Evolutionary conservation across 371 early-diverging fungal genomes (phyloP).

Genomic region (Mortierella sp.): DNA sequence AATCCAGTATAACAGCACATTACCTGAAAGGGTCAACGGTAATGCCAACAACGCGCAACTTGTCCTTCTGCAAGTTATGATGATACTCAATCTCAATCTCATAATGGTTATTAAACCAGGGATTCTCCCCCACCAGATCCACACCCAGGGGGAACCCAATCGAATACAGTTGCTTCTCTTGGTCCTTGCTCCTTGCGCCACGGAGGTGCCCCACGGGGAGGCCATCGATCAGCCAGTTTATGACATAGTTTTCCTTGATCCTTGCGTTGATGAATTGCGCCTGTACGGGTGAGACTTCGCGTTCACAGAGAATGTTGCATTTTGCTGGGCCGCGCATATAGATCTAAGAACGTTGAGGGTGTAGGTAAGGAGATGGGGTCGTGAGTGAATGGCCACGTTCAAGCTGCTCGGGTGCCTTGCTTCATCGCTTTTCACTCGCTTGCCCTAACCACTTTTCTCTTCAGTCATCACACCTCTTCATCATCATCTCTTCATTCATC

Average conservation of each 20-base stretch:
- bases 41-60: constrained; percentile 92
- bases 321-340: constrained; percentile 67
- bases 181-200: constrained; percentile 62
- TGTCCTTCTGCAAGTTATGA: constrained; percentile 62
- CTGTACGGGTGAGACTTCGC: constrained; percentile 76
- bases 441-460: too few relatives aligned
- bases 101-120: constrained; percentile 89
- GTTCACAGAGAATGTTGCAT: constrained; percentile 78
- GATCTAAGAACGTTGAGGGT: constrained; percentile 58
- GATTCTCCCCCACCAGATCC: constrained; percentile 14
- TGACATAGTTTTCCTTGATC: constrained; percentile 85
- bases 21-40: constrained; percentile 80
- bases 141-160: constrained; percentile 86
- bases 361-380: neutral
- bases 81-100: constrained; percentile 90
- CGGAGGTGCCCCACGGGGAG: constrained; percentile 87
- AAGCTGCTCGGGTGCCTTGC: neutral
- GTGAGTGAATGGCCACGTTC: neutral
- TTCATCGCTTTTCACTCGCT: neutral
- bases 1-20: neutral
- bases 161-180: constrained; percentile 71
- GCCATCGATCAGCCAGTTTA: constrained; percentile 93
- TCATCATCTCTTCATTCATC: too few relatives aligned
- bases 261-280: constrained; percentile 88
- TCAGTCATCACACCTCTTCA: too few relatives aligned